A percentile compares a stretch with the other conserved stretches of the same genome.
phyloP scores from a whole-genome alignment of 306 rosid species.

The Corylus avellana region DNA sequence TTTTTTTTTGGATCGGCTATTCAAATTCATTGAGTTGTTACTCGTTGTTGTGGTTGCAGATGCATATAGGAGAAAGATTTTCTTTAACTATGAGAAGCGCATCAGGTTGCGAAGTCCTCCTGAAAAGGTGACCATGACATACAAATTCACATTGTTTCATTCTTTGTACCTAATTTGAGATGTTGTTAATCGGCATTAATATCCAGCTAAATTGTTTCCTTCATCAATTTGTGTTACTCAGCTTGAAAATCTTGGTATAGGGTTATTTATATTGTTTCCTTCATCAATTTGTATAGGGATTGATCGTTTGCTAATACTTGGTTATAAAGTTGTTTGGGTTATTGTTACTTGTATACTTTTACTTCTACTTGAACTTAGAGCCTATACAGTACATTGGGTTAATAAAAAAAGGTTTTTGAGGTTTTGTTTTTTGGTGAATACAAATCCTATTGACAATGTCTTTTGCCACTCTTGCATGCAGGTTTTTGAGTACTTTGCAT shows the following conservation, averaged over 20 bases:
- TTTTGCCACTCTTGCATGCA: conserved; percentile 33
- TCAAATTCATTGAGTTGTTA: not conserved
- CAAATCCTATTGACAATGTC: conserved; percentile 24
- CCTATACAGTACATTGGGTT: conserved; percentile 3
- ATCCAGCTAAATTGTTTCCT: not conserved
- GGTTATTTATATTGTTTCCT: not conserved
- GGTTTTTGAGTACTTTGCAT: conserved; percentile 96
- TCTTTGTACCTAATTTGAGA: not conserved
- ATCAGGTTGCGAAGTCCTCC: conserved; percentile 82
- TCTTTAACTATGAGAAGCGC: conserved; percentile 94
- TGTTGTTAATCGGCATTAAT: not conserved
- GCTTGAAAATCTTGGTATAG: not conserved
- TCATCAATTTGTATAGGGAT: not conserved
- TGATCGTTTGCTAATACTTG: not conserved
- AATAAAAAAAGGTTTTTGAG: not conserved
- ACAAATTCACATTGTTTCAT: not conserved
- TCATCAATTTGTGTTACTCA: not conserved
- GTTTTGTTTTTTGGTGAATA: conserved; percentile 10
- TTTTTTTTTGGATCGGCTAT: not conserved
- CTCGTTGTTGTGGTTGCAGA: conserved; percentile 46
- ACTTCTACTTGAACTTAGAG: not conserved
- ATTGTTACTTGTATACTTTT: not conserved
- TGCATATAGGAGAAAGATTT: conserved; percentile 74
- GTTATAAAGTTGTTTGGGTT: not conserved
- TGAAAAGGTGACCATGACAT: conserved; percentile 62